Evolutionary conservation across 2,329 filamentous ascomycete species (phyloP).

Genomic region (Colletotrichum ledebouriae): DNA sequence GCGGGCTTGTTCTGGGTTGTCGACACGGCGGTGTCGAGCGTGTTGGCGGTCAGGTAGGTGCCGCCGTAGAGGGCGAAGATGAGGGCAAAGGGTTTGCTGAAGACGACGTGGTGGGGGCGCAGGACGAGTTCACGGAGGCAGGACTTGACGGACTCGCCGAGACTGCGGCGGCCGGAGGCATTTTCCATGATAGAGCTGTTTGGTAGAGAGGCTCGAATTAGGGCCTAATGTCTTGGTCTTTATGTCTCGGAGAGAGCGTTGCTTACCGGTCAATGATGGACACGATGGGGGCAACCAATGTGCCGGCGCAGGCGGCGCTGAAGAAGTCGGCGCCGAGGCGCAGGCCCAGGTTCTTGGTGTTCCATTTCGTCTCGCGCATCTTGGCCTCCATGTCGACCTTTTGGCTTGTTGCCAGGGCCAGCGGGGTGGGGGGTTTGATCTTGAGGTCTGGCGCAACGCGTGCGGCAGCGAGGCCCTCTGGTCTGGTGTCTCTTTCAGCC

Average conservation of each 20-base stretch:
- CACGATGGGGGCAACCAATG: slow-evolving; percentile 85
- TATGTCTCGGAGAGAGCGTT: neutral
- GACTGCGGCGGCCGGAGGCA: slow-evolving; percentile 75
- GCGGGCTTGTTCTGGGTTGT: slow-evolving; percentile 71
- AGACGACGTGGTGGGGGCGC: slow-evolving; percentile 72
- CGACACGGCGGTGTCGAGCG: slow-evolving; percentile 83
- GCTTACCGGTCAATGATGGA: slow-evolving; percentile 86
- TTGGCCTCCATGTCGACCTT: slow-evolving; percentile 43
- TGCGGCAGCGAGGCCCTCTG: slow-evolving; percentile 37
- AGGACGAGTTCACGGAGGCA: slow-evolving; percentile 70
- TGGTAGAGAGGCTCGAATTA: neutral
- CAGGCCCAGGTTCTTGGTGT: slow-evolving; percentile 78
- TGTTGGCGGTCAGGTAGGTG: slow-evolving; percentile 91
- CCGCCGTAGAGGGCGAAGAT: slow-evolving; percentile 85
- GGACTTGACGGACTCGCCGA: slow-evolving; percentile 69
- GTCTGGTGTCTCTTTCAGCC: slow-evolving; percentile 37
- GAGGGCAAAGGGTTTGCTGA: slow-evolving; percentile 76
- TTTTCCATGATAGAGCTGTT: slow-evolving; percentile 83
- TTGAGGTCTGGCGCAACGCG: slow-evolving; percentile 36
- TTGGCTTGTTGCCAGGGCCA: slow-evolving; percentile 48
- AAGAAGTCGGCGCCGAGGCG: slow-evolving; percentile 77
- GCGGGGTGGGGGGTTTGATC: slow-evolving; percentile 48
- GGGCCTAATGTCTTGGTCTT: neutral
- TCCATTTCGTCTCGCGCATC: slow-evolving; percentile 65
- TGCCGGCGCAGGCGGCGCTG: slow-evolving; percentile 79